Evolutionary conservation across 2,329 filamentous ascomycete species (phyloP).

Genomic region (Phyllosticta paracitricarpa): DNA sequence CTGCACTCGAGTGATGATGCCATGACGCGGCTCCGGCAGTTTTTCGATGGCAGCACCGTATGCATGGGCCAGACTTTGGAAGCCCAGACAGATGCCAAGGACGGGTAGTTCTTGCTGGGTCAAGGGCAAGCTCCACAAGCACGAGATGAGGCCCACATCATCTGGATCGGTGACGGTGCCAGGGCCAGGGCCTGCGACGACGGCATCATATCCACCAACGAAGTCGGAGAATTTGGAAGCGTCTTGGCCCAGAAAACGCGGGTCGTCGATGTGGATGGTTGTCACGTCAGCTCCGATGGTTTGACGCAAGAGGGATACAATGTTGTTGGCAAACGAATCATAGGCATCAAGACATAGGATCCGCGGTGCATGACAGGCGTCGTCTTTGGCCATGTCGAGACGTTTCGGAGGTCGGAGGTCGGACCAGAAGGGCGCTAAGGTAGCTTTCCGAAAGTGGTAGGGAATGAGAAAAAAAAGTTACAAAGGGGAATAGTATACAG

Average conservation of each 20-base stretch:
- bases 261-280: conserved; percentile 58
- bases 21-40: conserved; percentile 67
- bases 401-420: neutral
- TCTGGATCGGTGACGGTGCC: conserved; percentile 60
- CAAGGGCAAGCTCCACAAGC: conserved; percentile 59
- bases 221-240: conserved; percentile 33
- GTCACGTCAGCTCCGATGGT: conserved; percentile 58
- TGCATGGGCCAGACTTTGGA: conserved; percentile 66
- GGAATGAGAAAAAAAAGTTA: neutral
- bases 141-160: conserved; percentile 76
- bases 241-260: conserved; percentile 18
- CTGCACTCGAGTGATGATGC: conserved; percentile 61
- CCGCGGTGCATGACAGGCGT: conserved; percentile 17
- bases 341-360: conserved; percentile 92
- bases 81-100: conserved; percentile 80
- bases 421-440: neutral
- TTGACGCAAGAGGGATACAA: conserved; percentile 68
- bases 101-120: conserved; percentile 58
- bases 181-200: conserved; percentile 85
- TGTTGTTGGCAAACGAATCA: conserved; percentile 95
- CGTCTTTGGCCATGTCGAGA: conserved; percentile 2
- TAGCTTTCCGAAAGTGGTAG: neutral
- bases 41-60: conserved; percentile 58
- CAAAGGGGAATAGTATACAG: neutral
- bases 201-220: conserved; percentile 60